Conservation (phyloP, 768 basidiomycete species). For the Pisolithus marmoratus region DNA sequence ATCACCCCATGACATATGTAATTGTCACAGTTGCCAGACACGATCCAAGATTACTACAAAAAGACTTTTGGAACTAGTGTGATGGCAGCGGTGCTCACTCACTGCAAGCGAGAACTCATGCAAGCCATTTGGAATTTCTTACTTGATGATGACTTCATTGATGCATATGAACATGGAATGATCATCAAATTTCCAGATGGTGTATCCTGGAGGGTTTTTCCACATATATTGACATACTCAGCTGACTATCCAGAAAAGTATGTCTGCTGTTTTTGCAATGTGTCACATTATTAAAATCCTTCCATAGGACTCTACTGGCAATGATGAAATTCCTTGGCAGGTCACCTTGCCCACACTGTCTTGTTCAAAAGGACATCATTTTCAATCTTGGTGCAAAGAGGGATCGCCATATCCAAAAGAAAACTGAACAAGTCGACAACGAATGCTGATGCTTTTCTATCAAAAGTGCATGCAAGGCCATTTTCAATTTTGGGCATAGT, state of each 20-base stretch:
- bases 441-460: neutral
- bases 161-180: constrained; percentile 16
- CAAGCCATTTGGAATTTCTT: constrained; percentile 14
- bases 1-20: neutral
- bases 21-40: constrained; percentile 10
- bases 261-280: neutral
- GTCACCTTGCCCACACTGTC: constrained; percentile 19
- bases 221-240: constrained; percentile 13
- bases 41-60: constrained; percentile 7
- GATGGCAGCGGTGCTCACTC: neutral
- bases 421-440: neutral
- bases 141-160: constrained; percentile 16
- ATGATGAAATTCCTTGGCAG: constrained; percentile 12
- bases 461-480: neutral
- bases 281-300: constrained; percentile 3
- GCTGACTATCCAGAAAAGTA: constrained; percentile 5
- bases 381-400: constrained; percentile 4
- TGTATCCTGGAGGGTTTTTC: constrained; percentile 11
- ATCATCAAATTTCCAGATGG: constrained; percentile 9
- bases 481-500: neutral
- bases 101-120: constrained; percentile 14
- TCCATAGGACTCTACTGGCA: constrained; percentile 12
- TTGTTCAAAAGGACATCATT: constrained; percentile 6
- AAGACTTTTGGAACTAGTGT: neutral
- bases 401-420: neutral